Evolutionary conservation across 2,329 filamentous ascomycete species (phyloP).

Genomic region (Pseudopyrenochaeta lycopersici): DNA sequence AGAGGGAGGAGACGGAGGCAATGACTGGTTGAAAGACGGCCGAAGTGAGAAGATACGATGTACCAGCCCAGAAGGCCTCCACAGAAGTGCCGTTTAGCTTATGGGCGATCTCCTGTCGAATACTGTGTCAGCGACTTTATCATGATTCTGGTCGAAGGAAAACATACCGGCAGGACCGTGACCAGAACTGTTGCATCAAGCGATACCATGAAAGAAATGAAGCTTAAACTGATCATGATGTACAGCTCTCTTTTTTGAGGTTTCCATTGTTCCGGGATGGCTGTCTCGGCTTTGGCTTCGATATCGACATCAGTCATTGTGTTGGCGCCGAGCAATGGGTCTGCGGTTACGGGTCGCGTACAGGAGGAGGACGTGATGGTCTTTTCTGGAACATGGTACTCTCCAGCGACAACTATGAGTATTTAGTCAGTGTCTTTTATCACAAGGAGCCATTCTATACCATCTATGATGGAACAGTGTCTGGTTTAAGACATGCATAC

Average conservation of each 20-base stretch:
- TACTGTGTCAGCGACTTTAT: not conserved
- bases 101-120: conserved; percentile 30
- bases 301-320: conserved; percentile 7
- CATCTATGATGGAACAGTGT: not conserved
- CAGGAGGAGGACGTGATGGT: not conserved
- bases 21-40: conserved; percentile 66
- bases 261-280: conserved; percentile 11
- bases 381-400: not conserved
- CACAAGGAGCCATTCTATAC: not conserved
- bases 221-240: conserved; percentile 40
- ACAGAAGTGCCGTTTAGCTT: conserved; percentile 32
- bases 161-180: conserved; percentile 36
- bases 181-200: conserved; percentile 43
- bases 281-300: conserved; percentile 17
- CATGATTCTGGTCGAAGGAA: not conserved
- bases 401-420: not conserved
- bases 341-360: conserved; percentile 4
- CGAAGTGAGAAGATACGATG: conserved; percentile 72
- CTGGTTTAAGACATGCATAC: not conserved
- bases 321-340: not conserved
- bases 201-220: conserved; percentile 40
- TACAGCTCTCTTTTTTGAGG: conserved; percentile 23
- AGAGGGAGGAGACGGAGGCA: conserved; percentile 55
- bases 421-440: not conserved
- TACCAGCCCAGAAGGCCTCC: conserved; percentile 76